A percentile compares a stretch with the other conserved stretches of the same genome.
Evolutionary conservation across 2,329 filamentous ascomycete species (phyloP).

Genomic region (Ophiostoma sp.): DNA sequence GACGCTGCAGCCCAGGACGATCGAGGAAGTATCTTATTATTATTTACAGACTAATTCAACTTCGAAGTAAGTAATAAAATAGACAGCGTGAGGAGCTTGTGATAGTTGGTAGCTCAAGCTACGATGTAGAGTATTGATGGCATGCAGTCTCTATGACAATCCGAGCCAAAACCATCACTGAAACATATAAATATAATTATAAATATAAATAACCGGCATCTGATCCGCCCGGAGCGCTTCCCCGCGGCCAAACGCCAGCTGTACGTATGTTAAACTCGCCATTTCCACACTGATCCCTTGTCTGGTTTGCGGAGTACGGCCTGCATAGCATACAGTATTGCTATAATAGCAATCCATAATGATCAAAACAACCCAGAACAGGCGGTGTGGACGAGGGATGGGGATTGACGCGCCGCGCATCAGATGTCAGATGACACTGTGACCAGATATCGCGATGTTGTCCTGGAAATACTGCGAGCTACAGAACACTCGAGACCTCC

Average conservation of each 20-base stretch:
- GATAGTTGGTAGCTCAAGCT: too few relatives aligned
- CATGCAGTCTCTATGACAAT: too few relatives aligned
- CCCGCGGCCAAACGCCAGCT: constrained; percentile 16
- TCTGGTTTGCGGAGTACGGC: background rate
- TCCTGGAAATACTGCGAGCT: background rate
- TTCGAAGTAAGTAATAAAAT: too few relatives aligned
- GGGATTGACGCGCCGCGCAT: background rate
- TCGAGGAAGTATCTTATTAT: background rate
- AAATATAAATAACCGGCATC: background rate
- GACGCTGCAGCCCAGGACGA: background rate
- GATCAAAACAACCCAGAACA: constrained; percentile 5
- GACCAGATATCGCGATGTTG: too few relatives aligned
- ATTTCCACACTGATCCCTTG: background rate
- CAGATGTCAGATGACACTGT: constrained; percentile 9
- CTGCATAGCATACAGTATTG: background rate
- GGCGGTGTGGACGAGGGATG: constrained; percentile 18
- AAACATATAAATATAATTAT: background rate
- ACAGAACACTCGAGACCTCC: constrained; percentile 24
- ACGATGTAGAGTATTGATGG: too few relatives aligned
- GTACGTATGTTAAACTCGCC: background rate
- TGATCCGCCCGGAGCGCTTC: constrained; percentile 20
- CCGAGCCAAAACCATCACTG: background rate
- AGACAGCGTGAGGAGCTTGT: background rate
- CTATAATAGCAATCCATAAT: too few relatives aligned
- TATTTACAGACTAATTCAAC: too few relatives aligned